These are phyloP conservation scores for Backusella parvicylindrica DNA, from an alignment of 192 early-diverging fungal species.

Conservation along the genomic window DNA sequence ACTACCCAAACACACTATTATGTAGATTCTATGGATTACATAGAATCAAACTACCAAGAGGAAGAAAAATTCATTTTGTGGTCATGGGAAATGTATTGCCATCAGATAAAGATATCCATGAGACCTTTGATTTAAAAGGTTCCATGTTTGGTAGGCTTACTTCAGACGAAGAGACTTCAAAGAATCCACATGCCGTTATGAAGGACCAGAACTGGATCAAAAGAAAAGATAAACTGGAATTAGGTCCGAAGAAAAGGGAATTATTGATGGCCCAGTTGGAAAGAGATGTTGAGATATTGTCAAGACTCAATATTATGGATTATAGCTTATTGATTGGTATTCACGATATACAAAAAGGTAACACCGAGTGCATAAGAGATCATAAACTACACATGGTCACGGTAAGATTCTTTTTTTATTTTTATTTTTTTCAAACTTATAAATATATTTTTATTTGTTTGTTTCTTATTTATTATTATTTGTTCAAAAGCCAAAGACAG, in stretches of 20 bases:
- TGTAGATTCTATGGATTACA: conserved; percentile 95
- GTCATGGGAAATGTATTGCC: conserved; percentile 99
- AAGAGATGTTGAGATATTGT: conserved; percentile 73
- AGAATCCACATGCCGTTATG: conserved; percentile 85
- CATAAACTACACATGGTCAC: conserved; percentile 12
- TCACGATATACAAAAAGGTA: conserved; percentile 85
- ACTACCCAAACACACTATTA: conserved; percentile 88
- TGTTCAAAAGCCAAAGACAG: neutral
- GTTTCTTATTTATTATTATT: neutral
- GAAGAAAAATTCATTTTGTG: conserved; percentile 95
- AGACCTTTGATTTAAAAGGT: conserved; percentile 97
- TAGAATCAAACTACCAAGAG: conserved; percentile 90
- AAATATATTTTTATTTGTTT: neutral
- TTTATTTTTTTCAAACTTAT: neutral
- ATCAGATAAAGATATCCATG: conserved; percentile 97
- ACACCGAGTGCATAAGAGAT: conserved; percentile 82
- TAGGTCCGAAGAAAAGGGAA: conserved; percentile 82
- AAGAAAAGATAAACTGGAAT: conserved; percentile 63
- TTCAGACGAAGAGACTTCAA: conserved; percentile 70
- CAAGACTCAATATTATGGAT: conserved; percentile 66
- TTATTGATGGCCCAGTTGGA: conserved; percentile 86
- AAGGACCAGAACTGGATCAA: conserved; percentile 98
- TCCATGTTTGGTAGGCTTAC: conserved; percentile 85
- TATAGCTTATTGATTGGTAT: conserved; percentile 95
- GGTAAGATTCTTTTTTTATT: conserved; percentile 15